These are phyloP conservation scores for Sporothrix sp. DNA, from an alignment of 2,329 filamentous ascomycete genomes.

Conservation along the genomic window DNA sequence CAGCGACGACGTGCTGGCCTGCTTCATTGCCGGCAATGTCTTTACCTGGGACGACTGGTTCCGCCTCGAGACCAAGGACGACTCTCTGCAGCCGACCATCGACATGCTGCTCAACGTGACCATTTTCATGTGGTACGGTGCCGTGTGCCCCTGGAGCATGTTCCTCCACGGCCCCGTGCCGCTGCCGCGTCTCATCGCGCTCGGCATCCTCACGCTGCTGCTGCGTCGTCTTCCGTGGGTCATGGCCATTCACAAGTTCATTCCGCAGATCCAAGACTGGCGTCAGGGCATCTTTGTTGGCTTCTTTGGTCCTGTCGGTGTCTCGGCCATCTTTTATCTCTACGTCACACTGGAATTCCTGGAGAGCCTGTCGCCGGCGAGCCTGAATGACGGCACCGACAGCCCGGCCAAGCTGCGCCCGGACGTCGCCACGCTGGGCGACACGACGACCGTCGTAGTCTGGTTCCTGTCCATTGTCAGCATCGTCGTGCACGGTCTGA, in stretches of 20 bases:
- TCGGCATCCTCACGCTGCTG: conserved; percentile 68
- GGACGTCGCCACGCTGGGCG: conserved; percentile 56
- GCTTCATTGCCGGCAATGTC: conserved; percentile 82
- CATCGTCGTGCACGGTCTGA: conserved; percentile 75
- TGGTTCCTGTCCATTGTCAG: conserved; percentile 83
- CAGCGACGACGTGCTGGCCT: conserved; percentile 81
- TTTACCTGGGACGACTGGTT: conserved; percentile 97
- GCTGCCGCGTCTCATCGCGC: conserved; percentile 58
- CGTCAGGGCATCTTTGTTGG: conserved; percentile 77
- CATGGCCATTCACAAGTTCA: conserved; percentile 60
- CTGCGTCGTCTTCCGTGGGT: conserved; percentile 71
- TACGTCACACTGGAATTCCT: conserved; percentile 74
- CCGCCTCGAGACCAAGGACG: conserved; percentile 75
- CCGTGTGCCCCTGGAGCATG: conserved; percentile 67
- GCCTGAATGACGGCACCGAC: conserved; percentile 52
- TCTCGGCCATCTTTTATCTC: conserved; percentile 85
- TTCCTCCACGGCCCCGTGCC: conserved; percentile 60
- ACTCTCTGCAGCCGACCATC: conserved; percentile 86
- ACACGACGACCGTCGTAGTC: conserved; percentile 61
- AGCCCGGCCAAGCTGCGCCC: conserved; percentile 51
- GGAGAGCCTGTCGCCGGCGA: conserved; percentile 48
- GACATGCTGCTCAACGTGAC: conserved; percentile 88
- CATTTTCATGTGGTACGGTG: conserved; percentile 87
- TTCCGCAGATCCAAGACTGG: conserved; percentile 66
- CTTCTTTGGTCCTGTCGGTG: conserved; percentile 88